Base-by-base conservation (phyloP, 192 early-diverging fungal species). In the Linnemannia hyalina region DNA sequence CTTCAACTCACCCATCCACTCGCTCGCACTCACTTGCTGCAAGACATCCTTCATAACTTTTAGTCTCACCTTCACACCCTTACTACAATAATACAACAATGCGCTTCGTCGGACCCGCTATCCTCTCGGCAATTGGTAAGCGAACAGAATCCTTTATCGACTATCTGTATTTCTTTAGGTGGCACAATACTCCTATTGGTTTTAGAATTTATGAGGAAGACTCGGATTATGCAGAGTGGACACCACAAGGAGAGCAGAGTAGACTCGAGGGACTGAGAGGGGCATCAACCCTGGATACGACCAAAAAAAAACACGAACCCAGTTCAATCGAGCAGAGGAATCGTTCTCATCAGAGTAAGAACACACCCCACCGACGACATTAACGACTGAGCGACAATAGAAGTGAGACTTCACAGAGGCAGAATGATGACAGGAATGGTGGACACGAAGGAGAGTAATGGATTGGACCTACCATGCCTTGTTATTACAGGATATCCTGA, bases 61-160 rank as follows among this genome's bases (percentile, higher is more conserved):
- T 29, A 16, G 6, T 55, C 52, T 20, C 36, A 29, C 46, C 35
- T 22, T 41, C 32, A 40, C 20, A 29, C 18, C 4, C 6, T 0
- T 71, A 70, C 35, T 40, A 36, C 10, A 52, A 4, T 55, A 63
- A 40, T 38, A 71, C 46, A 29, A 52, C 46, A 26, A 78, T 78
- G 77, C 77, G 69, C 36, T 71, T 78, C 69, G 49, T 29, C 15
- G 32, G 55, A 32, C 46, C 69, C 49, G 52, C 49, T 41, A 71
- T 78, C 49, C 69, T 78, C 36, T 78, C 77, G 40, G 77, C 77
- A 29, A 70, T 78, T 60, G 69, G 77, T 78, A 78, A 78, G 74
- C 46, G 46, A 29, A 65, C 11, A 65, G 1, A 65, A 0, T 11
- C 26, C 10, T 8, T 11, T 26, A 32, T 44, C 15, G 10, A 55